Evolutionary conservation across 2,329 filamentous ascomycete species (phyloP), one percentile per base, ranked within the genome.

Genomic region (Fusarium xylarioides): DNA sequence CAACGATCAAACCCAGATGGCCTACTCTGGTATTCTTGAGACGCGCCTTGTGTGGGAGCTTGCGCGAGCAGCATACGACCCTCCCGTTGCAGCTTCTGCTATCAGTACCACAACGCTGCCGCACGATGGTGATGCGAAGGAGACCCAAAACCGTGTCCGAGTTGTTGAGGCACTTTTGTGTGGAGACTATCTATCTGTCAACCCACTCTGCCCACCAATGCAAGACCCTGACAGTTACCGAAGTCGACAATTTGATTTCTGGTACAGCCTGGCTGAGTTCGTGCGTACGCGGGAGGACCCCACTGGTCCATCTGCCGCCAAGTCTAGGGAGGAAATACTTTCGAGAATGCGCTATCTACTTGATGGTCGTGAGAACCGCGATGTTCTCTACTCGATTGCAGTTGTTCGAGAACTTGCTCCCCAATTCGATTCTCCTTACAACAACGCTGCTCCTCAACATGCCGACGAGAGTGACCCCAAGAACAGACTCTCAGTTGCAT

Each of bases 381-480:
- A 98, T 80, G 92, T 97, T 23, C 89, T 98, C 63, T 97, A 97
- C 82, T 96, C 93, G 0, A 92, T 97, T 73, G 93, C 93, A 14
- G 90, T 97, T 62, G 91, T 93, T 21, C 91, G 94, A 32, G 90
- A 95, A 70, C 86, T 95, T 55, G 91, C 92, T 50, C 90, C 91
- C 37, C 89, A 90, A 50, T 90, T 88, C 77, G 88, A 88, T 19
- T 84, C 90, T 16, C 88, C 87, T 72, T 89, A 89, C 37, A 88
- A 88, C 71, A 87, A 84, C 67, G 85, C 87, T 30, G 83, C 88
- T 12, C 87, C 89, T 2, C 86, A 88, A 52, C 89, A 90, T 65
- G 84, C 90, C 10, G 91, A 92, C 77, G 92, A 93, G 81, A 88
- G 86, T 49, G 91, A 93, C 54, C 86, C 90, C 3, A 89, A 90